Percentiles rank a stretch among this genome's conserved stretches.
Conservation (phyloP, 78 protist genomes). For the Emiliania huxleyi region DNA sequence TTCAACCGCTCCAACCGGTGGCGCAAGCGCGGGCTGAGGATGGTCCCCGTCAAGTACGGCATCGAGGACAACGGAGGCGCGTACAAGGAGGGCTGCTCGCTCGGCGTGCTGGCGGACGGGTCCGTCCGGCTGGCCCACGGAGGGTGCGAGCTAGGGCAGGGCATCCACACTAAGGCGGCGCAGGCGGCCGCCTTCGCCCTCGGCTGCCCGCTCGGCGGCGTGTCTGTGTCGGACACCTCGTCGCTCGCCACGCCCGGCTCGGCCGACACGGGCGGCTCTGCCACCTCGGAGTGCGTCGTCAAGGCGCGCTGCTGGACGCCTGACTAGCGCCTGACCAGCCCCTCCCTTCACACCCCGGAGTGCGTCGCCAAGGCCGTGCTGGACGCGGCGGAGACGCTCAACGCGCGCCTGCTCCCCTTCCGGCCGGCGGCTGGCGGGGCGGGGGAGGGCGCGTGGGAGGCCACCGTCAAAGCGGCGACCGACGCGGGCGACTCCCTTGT, state of each 20-base stretch:
- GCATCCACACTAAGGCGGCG: constrained; percentile 62
- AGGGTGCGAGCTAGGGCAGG: constrained; percentile 74
- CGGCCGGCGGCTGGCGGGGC: too few relatives aligned
- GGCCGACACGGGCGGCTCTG: constrained; percentile 54
- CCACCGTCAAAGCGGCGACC: too few relatives aligned
- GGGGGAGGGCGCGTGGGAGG: too few relatives aligned
- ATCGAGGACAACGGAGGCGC: background rate
- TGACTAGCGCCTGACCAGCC: too few relatives aligned
- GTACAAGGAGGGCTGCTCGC: background rate
- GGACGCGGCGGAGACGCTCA: constrained; percentile 39
- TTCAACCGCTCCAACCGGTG: constrained; percentile 51
- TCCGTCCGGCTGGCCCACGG: constrained; percentile 43
- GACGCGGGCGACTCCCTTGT: too few relatives aligned
- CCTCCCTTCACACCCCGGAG: too few relatives aligned
- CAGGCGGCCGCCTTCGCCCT: constrained; percentile 55
- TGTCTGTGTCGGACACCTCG: constrained; percentile 21
- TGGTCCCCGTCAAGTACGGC: constrained; percentile 56
- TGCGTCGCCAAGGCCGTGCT: constrained; percentile 52
- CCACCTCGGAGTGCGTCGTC: constrained; percentile 56
- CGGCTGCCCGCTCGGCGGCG: background rate
- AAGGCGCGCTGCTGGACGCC: too few relatives aligned
- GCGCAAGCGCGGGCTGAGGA: constrained; percentile 62
- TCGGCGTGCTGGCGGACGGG: constrained; percentile 43
- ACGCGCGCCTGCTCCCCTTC: constrained; percentile 4
- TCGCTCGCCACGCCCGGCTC: constrained; percentile 41